Percentiles rank a stretch among this genome's conserved stretches.
phyloP scores from a whole-genome alignment of 1,139 yeast genomes.

The Geotrichum macrosporum region DNA sequence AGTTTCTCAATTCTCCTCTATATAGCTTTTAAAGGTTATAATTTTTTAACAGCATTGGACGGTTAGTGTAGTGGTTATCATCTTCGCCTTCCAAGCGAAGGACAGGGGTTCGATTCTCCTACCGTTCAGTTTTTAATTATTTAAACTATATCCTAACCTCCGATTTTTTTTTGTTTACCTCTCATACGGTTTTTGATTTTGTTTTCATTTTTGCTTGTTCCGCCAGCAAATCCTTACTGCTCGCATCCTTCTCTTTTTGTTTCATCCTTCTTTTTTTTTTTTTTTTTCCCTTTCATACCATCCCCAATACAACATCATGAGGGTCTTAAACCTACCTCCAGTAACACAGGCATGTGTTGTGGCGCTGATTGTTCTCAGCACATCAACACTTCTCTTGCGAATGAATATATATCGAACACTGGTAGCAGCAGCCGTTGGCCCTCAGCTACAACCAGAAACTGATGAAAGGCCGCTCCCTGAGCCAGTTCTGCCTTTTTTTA shows the following conservation, averaged over 20 bases:
- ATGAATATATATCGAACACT: slow-evolving; percentile 29
- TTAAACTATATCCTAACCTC: no score
- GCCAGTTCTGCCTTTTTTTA: slow-evolving; percentile 31
- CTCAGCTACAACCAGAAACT: slow-evolving; percentile 17
- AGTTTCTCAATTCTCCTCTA: no score
- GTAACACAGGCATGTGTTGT: slow-evolving; percentile 40
- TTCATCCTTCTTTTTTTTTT: no score
- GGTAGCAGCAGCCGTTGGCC: slow-evolving; percentile 18
- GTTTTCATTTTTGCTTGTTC: background rate
- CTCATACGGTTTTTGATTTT: no score
- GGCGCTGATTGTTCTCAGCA: slow-evolving; percentile 35
- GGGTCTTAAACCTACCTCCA: slow-evolving; percentile 37
- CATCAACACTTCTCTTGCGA: slow-evolving; percentile 35
- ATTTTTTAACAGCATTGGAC: slow-evolving; percentile 5
- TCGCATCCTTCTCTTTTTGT: no score
- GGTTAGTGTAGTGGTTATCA: slow-evolving; percentile 22
- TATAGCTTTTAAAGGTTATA: background rate
- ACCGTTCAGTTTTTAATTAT: no score
- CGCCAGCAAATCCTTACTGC: background rate
- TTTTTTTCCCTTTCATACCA: no score
- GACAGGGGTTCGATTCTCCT: no score
- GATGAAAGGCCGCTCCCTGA: slow-evolving; percentile 16
- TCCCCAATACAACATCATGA: slow-evolving; percentile 1
- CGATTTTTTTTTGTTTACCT: background rate
- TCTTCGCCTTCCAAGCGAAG: no score